Conservation (phyloP, 1,139 yeast species). For the Kurtzmaniella quercitrusa region DNA sequence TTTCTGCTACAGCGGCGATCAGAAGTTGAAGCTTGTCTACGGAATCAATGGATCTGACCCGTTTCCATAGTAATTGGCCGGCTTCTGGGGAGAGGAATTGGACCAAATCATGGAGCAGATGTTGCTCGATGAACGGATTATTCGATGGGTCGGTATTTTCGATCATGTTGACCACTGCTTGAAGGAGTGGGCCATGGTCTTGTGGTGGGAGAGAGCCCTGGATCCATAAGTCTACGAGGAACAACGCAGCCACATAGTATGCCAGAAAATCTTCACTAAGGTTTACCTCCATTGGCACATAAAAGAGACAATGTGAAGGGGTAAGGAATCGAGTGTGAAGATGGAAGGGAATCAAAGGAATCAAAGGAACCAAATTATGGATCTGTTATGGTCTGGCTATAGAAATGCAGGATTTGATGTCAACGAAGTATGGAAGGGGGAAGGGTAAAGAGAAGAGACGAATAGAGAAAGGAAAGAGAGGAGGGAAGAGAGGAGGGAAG, state of each 20-base stretch:
- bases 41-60: neutral
- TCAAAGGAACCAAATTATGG: neutral
- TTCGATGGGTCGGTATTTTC: neutral
- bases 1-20: neutral
- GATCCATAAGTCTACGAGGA: constrained; percentile 1
- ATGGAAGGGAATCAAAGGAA: neutral
- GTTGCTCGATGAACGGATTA: neutral
- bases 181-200: neutral
- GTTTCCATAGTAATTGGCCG: neutral
- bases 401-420: no score
- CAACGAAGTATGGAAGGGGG: no score
- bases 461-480: no score
- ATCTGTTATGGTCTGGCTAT: no score
- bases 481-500: no score
- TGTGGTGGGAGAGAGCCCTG: neutral
- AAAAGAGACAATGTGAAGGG: neutral
- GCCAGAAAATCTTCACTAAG: constrained; percentile 2
- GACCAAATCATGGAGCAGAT: neutral
- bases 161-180: neutral
- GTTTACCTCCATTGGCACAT: neutral
- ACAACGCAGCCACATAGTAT: neutral
- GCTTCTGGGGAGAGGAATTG: neutral
- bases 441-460: no score
- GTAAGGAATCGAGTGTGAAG: no score
- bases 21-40: neutral